Conservation (phyloP, 768 basidiomycete species). For the Boletus pseudo-olivaceus region DNA sequence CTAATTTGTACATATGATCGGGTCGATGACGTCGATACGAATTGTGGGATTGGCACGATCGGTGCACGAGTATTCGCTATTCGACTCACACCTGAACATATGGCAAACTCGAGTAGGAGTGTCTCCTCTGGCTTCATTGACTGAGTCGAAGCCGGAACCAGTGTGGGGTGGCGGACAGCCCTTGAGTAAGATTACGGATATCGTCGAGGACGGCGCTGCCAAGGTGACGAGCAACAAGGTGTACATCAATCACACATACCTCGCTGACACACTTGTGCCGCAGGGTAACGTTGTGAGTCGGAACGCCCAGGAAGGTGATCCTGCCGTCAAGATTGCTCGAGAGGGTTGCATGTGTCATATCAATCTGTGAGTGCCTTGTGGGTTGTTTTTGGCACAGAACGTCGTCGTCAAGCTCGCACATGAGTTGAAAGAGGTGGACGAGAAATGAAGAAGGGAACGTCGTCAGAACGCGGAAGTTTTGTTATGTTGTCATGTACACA, state of each 20-base stretch:
- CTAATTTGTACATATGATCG: conserved; percentile 13
- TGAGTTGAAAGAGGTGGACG: conserved; percentile 44
- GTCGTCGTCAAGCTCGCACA: conserved; percentile 51
- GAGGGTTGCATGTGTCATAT: conserved; percentile 35
- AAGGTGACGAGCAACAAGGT: conserved; percentile 47
- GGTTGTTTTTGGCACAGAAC: conserved; percentile 31
- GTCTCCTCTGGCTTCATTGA: not conserved
- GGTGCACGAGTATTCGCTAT: not conserved
- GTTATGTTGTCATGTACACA: conserved; percentile 3
- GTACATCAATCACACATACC: not conserved
- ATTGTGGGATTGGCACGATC: not conserved
- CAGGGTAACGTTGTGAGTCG: conserved; percentile 44
- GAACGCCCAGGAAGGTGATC: conserved; percentile 44
- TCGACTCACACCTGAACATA: not conserved
- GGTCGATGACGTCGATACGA: conserved; percentile 7
- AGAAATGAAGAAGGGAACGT: conserved; percentile 4
- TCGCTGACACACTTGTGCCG: not conserved
- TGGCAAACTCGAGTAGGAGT: conserved; percentile 16
- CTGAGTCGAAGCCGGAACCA: conserved; percentile 28
- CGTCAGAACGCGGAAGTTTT: conserved; percentile 2
- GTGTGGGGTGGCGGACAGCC: conserved; percentile 33
- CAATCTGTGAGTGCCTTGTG: not conserved
- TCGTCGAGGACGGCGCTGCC: conserved; percentile 42
- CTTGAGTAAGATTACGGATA: conserved; percentile 36
- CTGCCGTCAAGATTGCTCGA: conserved; percentile 46